A percentile compares a stretch with the other conserved stretches of the same genome.
Conservation (phyloP, 495 filamentous ascomycete species). For the Hypoxylon rickii region DNA sequence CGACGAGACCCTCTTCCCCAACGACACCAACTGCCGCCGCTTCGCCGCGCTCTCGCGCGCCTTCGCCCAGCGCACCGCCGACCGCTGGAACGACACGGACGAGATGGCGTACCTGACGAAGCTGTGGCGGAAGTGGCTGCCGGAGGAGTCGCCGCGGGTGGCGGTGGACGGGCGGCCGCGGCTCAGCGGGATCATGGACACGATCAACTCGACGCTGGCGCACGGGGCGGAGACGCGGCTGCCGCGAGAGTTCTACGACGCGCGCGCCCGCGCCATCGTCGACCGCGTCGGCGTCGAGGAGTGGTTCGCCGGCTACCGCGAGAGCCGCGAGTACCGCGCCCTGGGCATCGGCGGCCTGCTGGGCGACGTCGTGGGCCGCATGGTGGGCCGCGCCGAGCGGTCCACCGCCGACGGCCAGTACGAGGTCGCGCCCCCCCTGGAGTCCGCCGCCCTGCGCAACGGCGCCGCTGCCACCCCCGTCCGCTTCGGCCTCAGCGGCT, state of each 20-base stretch:
- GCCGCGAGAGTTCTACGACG: slow-evolving; percentile 86
- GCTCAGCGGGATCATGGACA: slow-evolving; percentile 90
- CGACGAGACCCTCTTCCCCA: slow-evolving; percentile 93
- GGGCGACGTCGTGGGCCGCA: slow-evolving; percentile 82
- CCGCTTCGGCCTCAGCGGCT: slow-evolving; percentile 72
- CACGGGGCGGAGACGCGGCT: slow-evolving; percentile 80
- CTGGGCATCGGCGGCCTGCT: slow-evolving; percentile 84
- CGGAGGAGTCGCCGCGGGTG: slow-evolving; percentile 64
- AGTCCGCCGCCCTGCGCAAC: slow-evolving; percentile 45
- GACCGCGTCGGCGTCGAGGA: slow-evolving; percentile 85
- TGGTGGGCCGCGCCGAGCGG: slow-evolving; percentile 73
- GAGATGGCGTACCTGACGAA: slow-evolving; percentile 86
- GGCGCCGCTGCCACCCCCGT: slow-evolving; percentile 62
- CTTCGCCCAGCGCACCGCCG: slow-evolving; percentile 81
- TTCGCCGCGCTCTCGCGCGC: slow-evolving; percentile 78
- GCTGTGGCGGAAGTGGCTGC: slow-evolving; percentile 83
- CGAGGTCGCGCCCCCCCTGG: slow-evolving; percentile 49
- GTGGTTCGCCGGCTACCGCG: slow-evolving; percentile 87
- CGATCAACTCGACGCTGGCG: slow-evolving; percentile 83
- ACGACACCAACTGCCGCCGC: slow-evolving; percentile 81
- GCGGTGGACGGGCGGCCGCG: slow-evolving; percentile 84
- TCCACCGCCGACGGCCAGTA: slow-evolving; percentile 61
- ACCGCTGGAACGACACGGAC: slow-evolving; percentile 77
- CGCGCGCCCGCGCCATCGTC: slow-evolving; percentile 68
- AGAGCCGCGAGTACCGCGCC: slow-evolving; percentile 80